These are phyloP conservation scores for Daldinia decipiens DNA, from an alignment of 495 filamentous ascomycete genomes.

Conservation along the genomic window DNA sequence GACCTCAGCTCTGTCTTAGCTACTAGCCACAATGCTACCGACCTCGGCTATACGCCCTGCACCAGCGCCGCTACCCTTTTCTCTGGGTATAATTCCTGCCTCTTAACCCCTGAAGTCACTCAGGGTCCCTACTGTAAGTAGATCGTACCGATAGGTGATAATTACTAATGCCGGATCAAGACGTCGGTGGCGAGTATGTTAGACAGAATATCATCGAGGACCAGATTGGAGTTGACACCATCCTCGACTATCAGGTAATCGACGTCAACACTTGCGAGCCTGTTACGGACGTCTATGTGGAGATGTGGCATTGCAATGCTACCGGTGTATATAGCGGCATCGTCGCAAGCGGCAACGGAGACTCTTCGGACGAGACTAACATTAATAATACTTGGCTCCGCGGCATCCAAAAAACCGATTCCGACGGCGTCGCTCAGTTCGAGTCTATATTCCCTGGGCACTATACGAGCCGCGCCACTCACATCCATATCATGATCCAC, in stretches of 20 bases:
- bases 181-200: not conserved
- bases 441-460: slow-evolving; percentile 66
- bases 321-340: slow-evolving; percentile 67
- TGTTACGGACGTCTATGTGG: slow-evolving; percentile 64
- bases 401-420: slow-evolving; percentile 61
- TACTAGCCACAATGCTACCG: not conserved
- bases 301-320: slow-evolving; percentile 64
- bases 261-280: slow-evolving; percentile 64
- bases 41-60: not conserved
- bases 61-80: not conserved
- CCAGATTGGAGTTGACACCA: not conserved
- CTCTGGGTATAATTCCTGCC: not conserved
- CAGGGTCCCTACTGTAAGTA: not conserved
- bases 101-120: not conserved
- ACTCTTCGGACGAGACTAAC: slow-evolving; percentile 57
- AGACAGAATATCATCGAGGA: not conserved
- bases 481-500: not conserved
- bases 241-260: not conserved
- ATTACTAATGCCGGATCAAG: not conserved
- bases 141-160: too few relatives aligned
- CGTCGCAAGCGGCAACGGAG: slow-evolving; percentile 62
- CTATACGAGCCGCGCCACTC: slow-evolving; percentile 52
- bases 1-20: not conserved
- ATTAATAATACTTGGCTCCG: slow-evolving; percentile 63
- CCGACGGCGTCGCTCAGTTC: slow-evolving; percentile 62